Conservation (phyloP, 2,329 filamentous ascomycete species). For the Thelonectria rubi region DNA sequence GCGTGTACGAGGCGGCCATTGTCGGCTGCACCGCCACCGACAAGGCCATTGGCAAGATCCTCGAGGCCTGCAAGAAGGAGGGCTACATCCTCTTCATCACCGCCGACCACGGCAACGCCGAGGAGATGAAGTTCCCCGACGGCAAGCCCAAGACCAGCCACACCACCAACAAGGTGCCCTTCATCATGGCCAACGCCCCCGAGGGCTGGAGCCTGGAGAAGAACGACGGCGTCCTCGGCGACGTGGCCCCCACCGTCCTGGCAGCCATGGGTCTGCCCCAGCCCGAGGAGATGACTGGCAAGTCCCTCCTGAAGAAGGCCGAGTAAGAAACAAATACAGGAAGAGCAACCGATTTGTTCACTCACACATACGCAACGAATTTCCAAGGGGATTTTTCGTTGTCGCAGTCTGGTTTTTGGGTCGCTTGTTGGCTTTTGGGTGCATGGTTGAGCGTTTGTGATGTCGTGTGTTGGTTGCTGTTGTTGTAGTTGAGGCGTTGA, state of each 20-base stretch:
- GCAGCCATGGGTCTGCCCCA: constrained; percentile 90
- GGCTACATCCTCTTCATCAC: constrained; percentile 96
- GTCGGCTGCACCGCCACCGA: constrained; percentile 87
- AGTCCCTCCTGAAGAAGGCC: constrained; percentile 80
- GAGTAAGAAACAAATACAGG: constrained; percentile 31
- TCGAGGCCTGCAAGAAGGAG: constrained; percentile 92
- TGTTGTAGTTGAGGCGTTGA: constrained; percentile 6
- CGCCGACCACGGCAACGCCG: constrained; percentile 95
- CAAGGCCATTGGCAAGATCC: constrained; percentile 91
- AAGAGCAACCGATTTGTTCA: not conserved
- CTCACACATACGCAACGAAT: not conserved
- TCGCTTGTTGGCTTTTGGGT: constrained; percentile 20
- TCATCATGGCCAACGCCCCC: constrained; percentile 97
- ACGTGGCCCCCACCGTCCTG: constrained; percentile 94
- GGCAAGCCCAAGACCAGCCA: constrained; percentile 98
- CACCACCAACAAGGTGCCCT: constrained; percentile 96
- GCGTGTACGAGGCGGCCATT: constrained; percentile 94
- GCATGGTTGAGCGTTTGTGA: constrained; percentile 13
- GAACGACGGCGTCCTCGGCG: constrained; percentile 88
- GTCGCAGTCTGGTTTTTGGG: constrained; percentile 20
- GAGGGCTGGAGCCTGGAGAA: constrained; percentile 87
- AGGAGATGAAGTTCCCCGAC: constrained; percentile 98
- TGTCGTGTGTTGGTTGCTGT: constrained; percentile 14
- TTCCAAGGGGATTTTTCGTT: constrained; percentile 10
- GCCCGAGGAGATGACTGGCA: constrained; percentile 91